These are phyloP conservation scores for Serpula lacrymans DNA, from an alignment of 768 basidiomycete genomes.

Conservation along the genomic window DNA sequence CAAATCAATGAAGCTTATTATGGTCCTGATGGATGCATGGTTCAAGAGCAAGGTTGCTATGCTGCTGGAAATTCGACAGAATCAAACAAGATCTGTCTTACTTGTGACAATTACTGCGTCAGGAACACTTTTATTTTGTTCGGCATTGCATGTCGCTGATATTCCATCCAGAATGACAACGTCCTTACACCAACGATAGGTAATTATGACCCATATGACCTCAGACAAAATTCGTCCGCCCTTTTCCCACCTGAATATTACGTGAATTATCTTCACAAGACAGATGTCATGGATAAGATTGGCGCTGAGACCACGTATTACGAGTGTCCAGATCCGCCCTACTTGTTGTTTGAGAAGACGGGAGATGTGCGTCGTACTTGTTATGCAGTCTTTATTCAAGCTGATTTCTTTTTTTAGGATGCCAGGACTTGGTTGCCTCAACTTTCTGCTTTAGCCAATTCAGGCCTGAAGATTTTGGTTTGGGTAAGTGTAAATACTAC, in stretches of 20 bases:
- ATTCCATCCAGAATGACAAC: conserved; percentile 35
- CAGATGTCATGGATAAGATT: conserved; percentile 39
- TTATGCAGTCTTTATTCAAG: conserved; percentile 6
- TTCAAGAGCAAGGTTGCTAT: conserved; percentile 54
- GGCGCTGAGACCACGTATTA: conserved; percentile 49
- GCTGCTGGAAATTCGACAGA: conserved; percentile 43
- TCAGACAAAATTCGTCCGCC: conserved; percentile 51
- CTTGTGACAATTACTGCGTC: conserved; percentile 57
- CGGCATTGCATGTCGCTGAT: not conserved
- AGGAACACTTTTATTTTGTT: conserved; percentile 14
- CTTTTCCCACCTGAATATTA: conserved; percentile 59
- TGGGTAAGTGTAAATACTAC: conserved; percentile 10
- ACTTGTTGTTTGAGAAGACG: conserved; percentile 40
- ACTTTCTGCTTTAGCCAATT: conserved; percentile 12
- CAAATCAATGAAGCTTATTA: conserved; percentile 49
- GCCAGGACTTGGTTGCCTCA: conserved; percentile 13
- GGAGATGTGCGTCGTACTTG: conserved; percentile 46
- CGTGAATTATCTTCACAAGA: conserved; percentile 39
- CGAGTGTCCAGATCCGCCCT: conserved; percentile 47
- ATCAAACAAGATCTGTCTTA: conserved; percentile 48
- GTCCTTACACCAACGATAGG: conserved; percentile 51
- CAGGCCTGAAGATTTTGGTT: conserved; percentile 11
- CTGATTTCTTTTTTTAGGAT: conserved; percentile 3
- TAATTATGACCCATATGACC: conserved; percentile 50
- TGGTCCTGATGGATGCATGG: conserved; percentile 46